Conservation (phyloP, 345 rosid species). For the Euphorbia pulcherrima region DNA sequence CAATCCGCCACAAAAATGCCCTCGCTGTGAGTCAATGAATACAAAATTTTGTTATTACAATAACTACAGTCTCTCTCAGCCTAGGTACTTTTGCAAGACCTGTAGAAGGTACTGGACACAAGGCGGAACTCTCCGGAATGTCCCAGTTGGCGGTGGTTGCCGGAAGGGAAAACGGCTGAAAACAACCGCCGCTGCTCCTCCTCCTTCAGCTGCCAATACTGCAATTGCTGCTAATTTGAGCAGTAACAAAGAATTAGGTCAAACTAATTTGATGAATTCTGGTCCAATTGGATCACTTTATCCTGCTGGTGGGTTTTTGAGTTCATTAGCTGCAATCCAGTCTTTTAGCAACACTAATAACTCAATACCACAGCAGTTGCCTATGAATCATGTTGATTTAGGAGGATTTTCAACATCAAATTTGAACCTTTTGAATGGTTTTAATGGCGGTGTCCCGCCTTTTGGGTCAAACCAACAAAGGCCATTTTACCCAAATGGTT, state of each 20-base stretch:
- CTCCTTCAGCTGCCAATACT: conserved; percentile 14
- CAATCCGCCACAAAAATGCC: conserved; percentile 45
- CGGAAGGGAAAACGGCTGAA: conserved; percentile 49
- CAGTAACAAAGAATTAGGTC: conserved; percentile 13
- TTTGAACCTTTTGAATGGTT: conserved; percentile 38
- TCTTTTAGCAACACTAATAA: conserved; percentile 17
- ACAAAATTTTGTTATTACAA: conserved; percentile 74
- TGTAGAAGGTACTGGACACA: conserved; percentile 73
- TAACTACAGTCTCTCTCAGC: conserved; percentile 68
- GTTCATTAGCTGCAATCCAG: conserved; percentile 15
- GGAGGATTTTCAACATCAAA: conserved; percentile 28
- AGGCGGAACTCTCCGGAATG: conserved; percentile 66
- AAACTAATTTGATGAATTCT: conserved; percentile 16
- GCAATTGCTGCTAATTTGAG: conserved; percentile 14
- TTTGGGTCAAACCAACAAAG: conserved; percentile 27
- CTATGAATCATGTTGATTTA: conserved; percentile 10
- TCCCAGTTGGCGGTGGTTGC: conserved; percentile 68
- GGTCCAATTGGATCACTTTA: conserved; percentile 29
- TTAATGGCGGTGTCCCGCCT: conserved; percentile 15
- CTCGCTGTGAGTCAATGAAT: conserved; percentile 59
- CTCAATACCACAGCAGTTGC: conserved; percentile 13
- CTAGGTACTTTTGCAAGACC: conserved; percentile 65
- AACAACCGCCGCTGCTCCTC: conserved; percentile 24
- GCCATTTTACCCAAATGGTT: conserved; percentile 24
- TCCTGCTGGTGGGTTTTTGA: conserved; percentile 23